Base-by-base conservation (phyloP, 495 filamentous ascomycete genomes). In the Umbilicaria muhlenbergii region DNA sequence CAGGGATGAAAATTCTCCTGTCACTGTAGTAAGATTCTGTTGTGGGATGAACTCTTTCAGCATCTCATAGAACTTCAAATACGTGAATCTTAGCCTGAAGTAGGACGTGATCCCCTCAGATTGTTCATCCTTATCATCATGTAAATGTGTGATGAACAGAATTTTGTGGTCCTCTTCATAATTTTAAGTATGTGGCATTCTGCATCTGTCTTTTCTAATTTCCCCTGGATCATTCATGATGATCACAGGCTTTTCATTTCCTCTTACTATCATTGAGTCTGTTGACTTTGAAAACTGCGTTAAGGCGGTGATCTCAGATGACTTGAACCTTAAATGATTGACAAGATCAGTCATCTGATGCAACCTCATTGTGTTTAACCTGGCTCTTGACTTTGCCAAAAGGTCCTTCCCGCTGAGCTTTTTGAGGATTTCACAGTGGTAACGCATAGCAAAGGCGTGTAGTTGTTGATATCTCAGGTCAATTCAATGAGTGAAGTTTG, bases 11-110 rank as follows among this genome's bases (percentile, higher is more conserved):
- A n/a, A n/a, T n/a, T n/a, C n/a, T n/a, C n/a, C n/a, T n/a, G n/a
- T n/a, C n/a, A n/a, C n/a, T n/a, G n/a, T n/a, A n/a, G n/a, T n/a
- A n/a, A n/a, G n/a, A n/a, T n/a, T n/a, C n/a, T n/a, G n/a, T n/a
- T n/a, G n/a, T n/a, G n/a, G n/a, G n/a, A n/a, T n/a, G n/a, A n/a
- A n/a, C n/a, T n/a, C n/a, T n/a, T n/a, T n/a, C n/a, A n/a, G n/a
- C n/a, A n/a, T n/a, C n/a, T n/a, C n/a, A n/a, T n/a, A 52, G 47
- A 49, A 52, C 14, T 36, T 42, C 15, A 48, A 44, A 42, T 49
- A 52, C 37, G 41, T 38, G 13, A 28, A 49, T 46, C 41, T 52
- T n/a, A 24, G 42, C 28, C 45, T 32, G 45, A 52, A 46, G 38
- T 45, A 49, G 14, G 42, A 53, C 21, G 41, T 51, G 44, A 50